Evolutionary conservation across 768 basidiomycete species (phyloP), one percentile per base, ranked within the genome.

Genomic region (Tricholoma sp.): DNA sequence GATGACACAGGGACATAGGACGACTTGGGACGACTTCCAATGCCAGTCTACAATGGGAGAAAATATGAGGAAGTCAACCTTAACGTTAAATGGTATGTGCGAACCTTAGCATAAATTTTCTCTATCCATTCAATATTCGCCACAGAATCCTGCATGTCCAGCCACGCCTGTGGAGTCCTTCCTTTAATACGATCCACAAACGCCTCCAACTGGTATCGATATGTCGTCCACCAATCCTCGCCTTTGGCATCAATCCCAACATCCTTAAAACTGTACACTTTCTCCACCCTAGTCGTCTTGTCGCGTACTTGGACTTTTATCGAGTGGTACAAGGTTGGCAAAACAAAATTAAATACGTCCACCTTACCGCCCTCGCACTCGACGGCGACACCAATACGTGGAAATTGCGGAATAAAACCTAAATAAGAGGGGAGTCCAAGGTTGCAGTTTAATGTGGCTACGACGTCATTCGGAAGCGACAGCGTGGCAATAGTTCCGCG

Each of bases 171-270:
- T 4, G 82, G 79, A 21, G 66, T 63, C 35, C 78, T 70, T 8
- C 83, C 83, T 55, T 71, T 71, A 46, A 86, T 58, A 65, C 73
- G 76, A 61, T 87, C 80, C 4, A 86, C 79, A 52, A 85, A 85
- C 10, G 79, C 80, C 68, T 86, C 83, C 32, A 85, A 69, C 67
- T 86, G 83, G 59, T 79, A 82, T 45, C 73, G 67, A 78, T 32
- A 32, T 11, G 82, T 78, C 32, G 78, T 70, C 83, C 83, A 86
- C 77, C 79, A 82, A 12, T 71, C 69, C 64, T 83, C 76, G n/a
- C 82, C 83, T 16, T 52, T 52, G 1, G 14, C 37, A 12, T 56
- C 55, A 32, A 56, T 49, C 52, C 75, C 76, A 7, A 76, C 81
- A 54, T 71, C 70, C 24, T 41, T 55, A 59, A 71, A 75, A 22